Evolutionary conservation across 176 grass and related monocot genomes (phyloP), one percentile per base, ranked within the genome.

Genomic region (Hyparrhenia diplandra): DNA sequence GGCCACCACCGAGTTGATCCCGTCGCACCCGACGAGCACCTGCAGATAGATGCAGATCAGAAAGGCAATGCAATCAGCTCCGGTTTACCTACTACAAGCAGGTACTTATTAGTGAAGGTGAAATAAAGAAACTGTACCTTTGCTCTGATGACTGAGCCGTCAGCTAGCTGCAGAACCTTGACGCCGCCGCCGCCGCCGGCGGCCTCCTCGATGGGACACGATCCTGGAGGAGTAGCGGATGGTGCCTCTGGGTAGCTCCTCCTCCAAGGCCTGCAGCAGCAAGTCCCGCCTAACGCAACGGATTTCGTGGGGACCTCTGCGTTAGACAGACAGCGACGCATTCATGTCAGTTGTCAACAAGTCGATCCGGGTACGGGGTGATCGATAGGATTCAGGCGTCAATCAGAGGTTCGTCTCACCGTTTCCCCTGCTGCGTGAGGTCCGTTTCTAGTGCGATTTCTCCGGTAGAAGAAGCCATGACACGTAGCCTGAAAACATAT

Each of bases 221-320:
- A 98, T 80, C 79, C 84, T 95, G 39, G 88, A 95, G 71, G 95
- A 98, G 75, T 81, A 98, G 64, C 90, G 91, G 80, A 98, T 80
- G 40, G 84, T 80, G 82, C 64, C 88, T 34, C 8, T 6, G 5
- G 92, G 95, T 23, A 97, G 73, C 83, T 94, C 83, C 8, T 74
- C 78, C 20, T 76, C 87, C 46, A 94, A 81, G 20, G 74, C 74
- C 63, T 88, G 84, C 13, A 93, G 30, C 36, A 98, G 41, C 18
- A 89, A 30, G 70, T 91, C 87, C 6, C 95, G 88, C 78, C 62
- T 84, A 39, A 93, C 81, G 66, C 90, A 86, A 4, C 88, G 64
- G 39, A 89, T 24, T 52, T 97, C 94, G 17, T 65, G 27, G 24
- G 75, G 46, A 8, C 73, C 87, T 49, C 87, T 95, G 37, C 37